Percentiles rank a stretch among this genome's conserved stretches.
phyloP scores from a whole-genome alignment of 2,329 filamentous ascomycete species.

The Alternaria brassicicola region DNA sequence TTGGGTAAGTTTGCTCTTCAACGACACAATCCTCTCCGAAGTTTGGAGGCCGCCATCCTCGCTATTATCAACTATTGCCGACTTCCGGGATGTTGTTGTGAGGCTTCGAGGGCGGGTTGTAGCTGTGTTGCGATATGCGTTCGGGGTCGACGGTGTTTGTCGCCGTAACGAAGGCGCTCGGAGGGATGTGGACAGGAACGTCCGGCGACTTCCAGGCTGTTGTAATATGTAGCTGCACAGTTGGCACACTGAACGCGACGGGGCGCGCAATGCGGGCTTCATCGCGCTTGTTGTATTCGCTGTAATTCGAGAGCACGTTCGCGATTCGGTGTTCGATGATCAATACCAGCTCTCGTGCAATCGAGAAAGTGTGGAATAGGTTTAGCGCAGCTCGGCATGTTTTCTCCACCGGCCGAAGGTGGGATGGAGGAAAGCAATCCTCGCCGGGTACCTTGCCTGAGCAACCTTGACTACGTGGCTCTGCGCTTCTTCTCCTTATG shows the following conservation, averaged over 20 bases:
- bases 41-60: conserved; percentile 18
- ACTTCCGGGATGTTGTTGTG: conserved; percentile 23
- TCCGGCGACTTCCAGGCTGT: conserved; percentile 38
- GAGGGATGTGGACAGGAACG: conserved; percentile 33
- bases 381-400: background rate
- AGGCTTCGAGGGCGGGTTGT: conserved; percentile 21
- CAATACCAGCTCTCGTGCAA: background rate
- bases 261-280: conserved; percentile 40
- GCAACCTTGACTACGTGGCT: background rate
- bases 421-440: background rate
- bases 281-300: conserved; percentile 22
- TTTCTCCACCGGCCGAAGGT: background rate
- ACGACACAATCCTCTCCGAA: conserved; percentile 26
- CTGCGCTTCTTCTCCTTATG: background rate
- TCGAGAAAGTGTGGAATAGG: background rate
- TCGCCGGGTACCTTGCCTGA: background rate
- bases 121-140: background rate
- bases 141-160: conserved; percentile 18
- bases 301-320: background rate
- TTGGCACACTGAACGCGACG: conserved; percentile 41
- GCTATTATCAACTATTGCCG: conserved; percentile 22
- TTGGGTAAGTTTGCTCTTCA: conserved; percentile 31
- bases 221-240: conserved; percentile 42
- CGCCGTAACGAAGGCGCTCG: conserved; percentile 35
- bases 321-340: background rate